Conservation (phyloP, 495 filamentous ascomycete species). For the Corynascus novoguineensis region DNA sequence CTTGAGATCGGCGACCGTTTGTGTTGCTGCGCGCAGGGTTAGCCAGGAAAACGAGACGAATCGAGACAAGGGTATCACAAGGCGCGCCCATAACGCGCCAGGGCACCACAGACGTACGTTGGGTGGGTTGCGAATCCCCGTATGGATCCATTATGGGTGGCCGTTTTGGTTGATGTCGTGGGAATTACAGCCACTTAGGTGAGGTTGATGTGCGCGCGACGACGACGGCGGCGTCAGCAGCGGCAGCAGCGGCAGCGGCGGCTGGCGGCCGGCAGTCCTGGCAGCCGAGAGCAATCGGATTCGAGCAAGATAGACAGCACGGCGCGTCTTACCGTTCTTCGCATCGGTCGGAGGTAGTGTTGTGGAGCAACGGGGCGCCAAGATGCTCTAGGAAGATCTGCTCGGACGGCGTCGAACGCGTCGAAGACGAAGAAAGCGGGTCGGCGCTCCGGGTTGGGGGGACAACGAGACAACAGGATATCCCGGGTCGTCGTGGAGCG, state of each 20-base stretch:
- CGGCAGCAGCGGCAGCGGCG: constrained; percentile 1
- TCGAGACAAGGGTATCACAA: background rate
- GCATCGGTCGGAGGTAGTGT: constrained; percentile 4
- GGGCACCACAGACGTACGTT: constrained; percentile 20
- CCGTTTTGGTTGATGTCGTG: background rate
- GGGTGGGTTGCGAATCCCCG: constrained; percentile 24
- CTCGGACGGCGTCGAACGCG: constrained; percentile 4
- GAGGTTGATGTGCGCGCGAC: background rate
- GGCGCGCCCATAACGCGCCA: background rate
- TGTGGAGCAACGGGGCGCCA: background rate
- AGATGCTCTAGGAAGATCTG: constrained; percentile 2
- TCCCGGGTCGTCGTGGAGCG: background rate
- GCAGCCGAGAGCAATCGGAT: background rate
- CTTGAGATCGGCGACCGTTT: constrained; percentile 73
- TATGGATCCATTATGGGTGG: constrained; percentile 24
- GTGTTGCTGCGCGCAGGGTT: constrained; percentile 53
- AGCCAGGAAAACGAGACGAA: constrained; percentile 11
- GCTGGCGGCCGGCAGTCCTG: background rate
- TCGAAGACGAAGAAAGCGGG: constrained; percentile 8
- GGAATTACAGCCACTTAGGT: background rate
- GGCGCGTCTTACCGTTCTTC: constrained; percentile 3
- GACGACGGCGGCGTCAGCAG: constrained; percentile 6
- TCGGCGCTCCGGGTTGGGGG: constrained; percentile 10
- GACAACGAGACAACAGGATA: constrained; percentile 5
- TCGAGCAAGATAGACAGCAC: background rate